Evolutionary conservation across 129 eudicot genomes (phyloP).

Genomic region (Heracleum sosnowskyi): DNA sequence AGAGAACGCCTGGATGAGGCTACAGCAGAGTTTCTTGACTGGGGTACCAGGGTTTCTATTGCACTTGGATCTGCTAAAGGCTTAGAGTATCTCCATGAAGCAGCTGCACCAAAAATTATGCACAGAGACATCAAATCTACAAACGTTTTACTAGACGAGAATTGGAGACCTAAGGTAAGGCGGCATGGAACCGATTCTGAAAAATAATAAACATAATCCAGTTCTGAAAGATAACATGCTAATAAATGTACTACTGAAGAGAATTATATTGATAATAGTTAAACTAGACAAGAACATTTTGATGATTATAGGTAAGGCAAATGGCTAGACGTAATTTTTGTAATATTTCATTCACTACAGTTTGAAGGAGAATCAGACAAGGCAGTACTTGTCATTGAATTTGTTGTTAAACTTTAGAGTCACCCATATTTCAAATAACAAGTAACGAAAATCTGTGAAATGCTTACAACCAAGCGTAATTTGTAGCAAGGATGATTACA

Average conservation of each 20-base stretch:
- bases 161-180: slow-evolving; percentile 83
- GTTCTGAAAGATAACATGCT: not conserved
- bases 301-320: not conserved
- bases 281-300: not conserved
- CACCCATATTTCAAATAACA: not conserved
- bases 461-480: not conserved
- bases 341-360: not conserved
- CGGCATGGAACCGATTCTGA: not conserved
- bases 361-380: not conserved
- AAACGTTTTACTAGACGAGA: slow-evolving; percentile 81
- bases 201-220: not conserved
- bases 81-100: slow-evolving; percentile 94
- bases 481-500: not conserved
- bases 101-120: slow-evolving; percentile 89
- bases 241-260: not conserved
- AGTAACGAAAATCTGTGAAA: not conserved
- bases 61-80: slow-evolving; percentile 99
- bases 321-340: not conserved
- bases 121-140: slow-evolving; percentile 97
- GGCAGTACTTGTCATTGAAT: not conserved
- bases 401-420: not conserved
- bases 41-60: slow-evolving; percentile 69
- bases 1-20: slow-evolving; percentile 73
- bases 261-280: not conserved
- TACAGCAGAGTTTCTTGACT: slow-evolving; percentile 53